Conservation (phyloP, 768 basidiomycete species). For the Rubroboletus satanas region DNA sequence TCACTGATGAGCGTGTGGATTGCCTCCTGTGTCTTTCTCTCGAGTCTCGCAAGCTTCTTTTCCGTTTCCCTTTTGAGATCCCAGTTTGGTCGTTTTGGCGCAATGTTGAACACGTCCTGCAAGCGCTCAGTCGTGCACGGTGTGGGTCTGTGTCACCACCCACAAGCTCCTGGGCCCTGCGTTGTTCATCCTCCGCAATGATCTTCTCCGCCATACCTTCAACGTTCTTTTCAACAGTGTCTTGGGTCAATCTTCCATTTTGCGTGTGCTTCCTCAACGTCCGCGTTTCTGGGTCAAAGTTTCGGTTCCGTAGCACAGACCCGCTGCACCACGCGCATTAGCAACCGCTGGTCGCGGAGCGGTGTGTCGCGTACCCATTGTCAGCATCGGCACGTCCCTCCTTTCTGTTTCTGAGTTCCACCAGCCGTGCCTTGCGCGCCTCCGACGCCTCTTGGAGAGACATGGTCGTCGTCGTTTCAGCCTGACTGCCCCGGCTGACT, state of each 20-base stretch:
- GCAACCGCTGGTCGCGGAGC: neutral
- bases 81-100: conserved; percentile 96
- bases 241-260: conserved; percentile 57
- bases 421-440: conserved; percentile 72
- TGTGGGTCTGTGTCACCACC: conserved; percentile 25
- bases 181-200: conserved; percentile 81
- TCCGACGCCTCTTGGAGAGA: conserved; percentile 78
- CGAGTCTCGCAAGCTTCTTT: conserved; percentile 83
- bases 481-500: conserved; percentile 27
- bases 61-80: conserved; percentile 93
- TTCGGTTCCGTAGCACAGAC: conserved; percentile 64
- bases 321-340: conserved; percentile 32
- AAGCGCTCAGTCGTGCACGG: conserved; percentile 14
- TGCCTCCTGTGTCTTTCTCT: conserved; percentile 86
- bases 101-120: conserved; percentile 94
- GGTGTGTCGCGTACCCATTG: conserved; percentile 36
- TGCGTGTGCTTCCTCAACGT: conserved; percentile 64
- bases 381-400: conserved; percentile 48
- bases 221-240: conserved; percentile 86
- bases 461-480: conserved; percentile 31
- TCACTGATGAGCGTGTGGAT: conserved; percentile 90
- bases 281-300: conserved; percentile 88
- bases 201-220: conserved; percentile 82
- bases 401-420: conserved; percentile 73
- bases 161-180: conserved; percentile 84